Conservation (phyloP, 768 basidiomycete genomes). For the Mycena sanguinolenta region DNA sequence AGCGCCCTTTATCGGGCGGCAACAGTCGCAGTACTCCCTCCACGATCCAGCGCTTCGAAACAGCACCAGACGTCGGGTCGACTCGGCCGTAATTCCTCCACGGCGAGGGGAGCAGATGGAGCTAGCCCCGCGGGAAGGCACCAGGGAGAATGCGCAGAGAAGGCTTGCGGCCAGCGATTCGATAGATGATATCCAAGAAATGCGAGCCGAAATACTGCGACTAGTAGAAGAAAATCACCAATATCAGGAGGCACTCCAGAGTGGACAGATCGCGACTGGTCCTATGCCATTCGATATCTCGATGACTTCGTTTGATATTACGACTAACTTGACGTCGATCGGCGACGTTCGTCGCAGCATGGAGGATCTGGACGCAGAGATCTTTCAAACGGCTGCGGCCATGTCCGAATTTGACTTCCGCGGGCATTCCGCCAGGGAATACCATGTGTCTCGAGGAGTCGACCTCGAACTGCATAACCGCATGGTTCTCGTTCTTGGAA, state of each 20-base stretch:
- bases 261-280: neutral
- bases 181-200: neutral
- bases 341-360: slow-evolving; percentile 50
- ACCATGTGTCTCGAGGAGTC: neutral
- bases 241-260: neutral
- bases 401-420: slow-evolving; percentile 45
- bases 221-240: neutral
- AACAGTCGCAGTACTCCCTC: neutral
- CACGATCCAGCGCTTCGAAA: neutral
- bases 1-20: neutral
- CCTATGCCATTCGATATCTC: neutral
- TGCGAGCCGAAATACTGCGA: neutral
- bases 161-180: neutral
- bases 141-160: too few species aligned
- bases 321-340: slow-evolving; percentile 42
- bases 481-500: slow-evolving; percentile 2
- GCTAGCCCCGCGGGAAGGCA: too few species aligned
- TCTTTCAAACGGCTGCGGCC: slow-evolving; percentile 51
- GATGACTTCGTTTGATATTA: slow-evolving; percentile 24
- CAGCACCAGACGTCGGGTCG: neutral
- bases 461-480: neutral
- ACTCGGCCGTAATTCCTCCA: too few species aligned
- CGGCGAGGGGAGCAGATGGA: too few species aligned
- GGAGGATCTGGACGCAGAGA: slow-evolving; percentile 51
- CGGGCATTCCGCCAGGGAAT: neutral